Evolutionary conservation across 371 early-diverging fungal genomes (phyloP).

Genomic region (Mucor racemosus): DNA sequence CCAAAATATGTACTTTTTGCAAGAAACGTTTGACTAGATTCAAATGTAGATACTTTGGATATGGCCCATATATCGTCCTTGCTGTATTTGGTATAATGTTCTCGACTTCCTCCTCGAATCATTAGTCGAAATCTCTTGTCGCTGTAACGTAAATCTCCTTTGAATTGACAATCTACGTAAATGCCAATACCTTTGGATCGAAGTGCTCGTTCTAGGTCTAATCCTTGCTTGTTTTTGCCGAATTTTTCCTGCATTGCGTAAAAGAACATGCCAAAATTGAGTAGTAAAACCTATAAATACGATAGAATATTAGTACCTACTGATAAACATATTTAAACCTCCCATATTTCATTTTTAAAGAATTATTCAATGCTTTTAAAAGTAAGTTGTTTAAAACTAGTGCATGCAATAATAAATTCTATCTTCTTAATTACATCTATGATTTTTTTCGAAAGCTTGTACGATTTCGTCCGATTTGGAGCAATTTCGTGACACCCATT

Average conservation of each 20-base stretch:
- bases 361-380: no score
- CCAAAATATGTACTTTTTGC: slow-evolving; percentile 64
- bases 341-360: no score
- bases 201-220: slow-evolving; percentile 34
- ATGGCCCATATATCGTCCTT: slow-evolving; percentile 77
- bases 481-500: no score
- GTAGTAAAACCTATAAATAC: slow-evolving; percentile 35
- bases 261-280: slow-evolving; percentile 40
- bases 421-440: no score
- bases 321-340: no score
- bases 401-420: no score
- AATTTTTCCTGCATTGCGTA: slow-evolving; percentile 33
- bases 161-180: slow-evolving; percentile 34
- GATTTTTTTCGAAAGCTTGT: no score
- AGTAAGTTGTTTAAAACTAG: no score
- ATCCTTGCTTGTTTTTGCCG: slow-evolving; percentile 22
- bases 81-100: slow-evolving; percentile 57
- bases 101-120: slow-evolving; percentile 37
- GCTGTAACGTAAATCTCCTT: slow-evolving; percentile 2
- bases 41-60: slow-evolving; percentile 51
- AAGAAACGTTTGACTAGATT: slow-evolving; percentile 57
- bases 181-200: slow-evolving; percentile 47
- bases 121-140: slow-evolving; percentile 30
- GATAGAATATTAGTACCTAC: neutral
- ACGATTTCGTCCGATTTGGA: no score